These are phyloP conservation scores for Populus trichocarpa DNA, from an alignment of 441 rosid species.

Conservation along the genomic window DNA sequence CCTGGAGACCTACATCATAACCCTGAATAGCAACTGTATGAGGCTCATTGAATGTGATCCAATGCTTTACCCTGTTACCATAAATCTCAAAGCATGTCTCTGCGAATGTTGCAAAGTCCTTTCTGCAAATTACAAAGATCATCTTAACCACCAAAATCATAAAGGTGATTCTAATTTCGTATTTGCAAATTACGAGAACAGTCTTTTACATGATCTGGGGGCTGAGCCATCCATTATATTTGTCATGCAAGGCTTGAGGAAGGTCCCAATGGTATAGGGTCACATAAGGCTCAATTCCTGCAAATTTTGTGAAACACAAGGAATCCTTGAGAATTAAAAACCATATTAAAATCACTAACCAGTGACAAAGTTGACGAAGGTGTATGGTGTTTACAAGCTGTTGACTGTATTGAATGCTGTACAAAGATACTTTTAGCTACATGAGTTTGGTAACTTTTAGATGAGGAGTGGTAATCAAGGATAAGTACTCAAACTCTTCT, in stretches of 20 bases:
- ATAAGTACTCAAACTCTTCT: background rate
- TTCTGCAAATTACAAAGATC: slow-evolving; percentile 11
- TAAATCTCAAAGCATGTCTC: slow-evolving; percentile 32
- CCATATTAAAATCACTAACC: background rate
- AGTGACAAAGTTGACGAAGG: background rate
- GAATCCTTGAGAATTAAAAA: background rate
- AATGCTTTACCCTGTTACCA: slow-evolving; percentile 37
- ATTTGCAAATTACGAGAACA: background rate
- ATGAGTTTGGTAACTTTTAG: background rate
- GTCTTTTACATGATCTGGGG: slow-evolving; percentile 28
- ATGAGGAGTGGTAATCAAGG: too few relatives aligned
- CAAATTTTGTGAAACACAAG: background rate
- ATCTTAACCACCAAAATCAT: background rate
- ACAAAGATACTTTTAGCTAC: background rate
- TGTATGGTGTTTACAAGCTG: background rate
- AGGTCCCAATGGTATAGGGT: slow-evolving; percentile 45
- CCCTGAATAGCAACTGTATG: slow-evolving; percentile 32
- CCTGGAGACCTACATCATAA: slow-evolving; percentile 33
- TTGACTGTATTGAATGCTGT: background rate
- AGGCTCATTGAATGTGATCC: slow-evolving; percentile 40
- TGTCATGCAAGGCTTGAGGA: slow-evolving; percentile 37
- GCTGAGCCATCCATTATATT: slow-evolving; percentile 35
- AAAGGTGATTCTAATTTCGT: background rate
- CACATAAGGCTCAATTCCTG: slow-evolving; percentile 36
- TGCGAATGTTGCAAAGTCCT: slow-evolving; percentile 25